Conservation (phyloP, 345 rosid genomes). For the Gossypium mustelinum region DNA sequence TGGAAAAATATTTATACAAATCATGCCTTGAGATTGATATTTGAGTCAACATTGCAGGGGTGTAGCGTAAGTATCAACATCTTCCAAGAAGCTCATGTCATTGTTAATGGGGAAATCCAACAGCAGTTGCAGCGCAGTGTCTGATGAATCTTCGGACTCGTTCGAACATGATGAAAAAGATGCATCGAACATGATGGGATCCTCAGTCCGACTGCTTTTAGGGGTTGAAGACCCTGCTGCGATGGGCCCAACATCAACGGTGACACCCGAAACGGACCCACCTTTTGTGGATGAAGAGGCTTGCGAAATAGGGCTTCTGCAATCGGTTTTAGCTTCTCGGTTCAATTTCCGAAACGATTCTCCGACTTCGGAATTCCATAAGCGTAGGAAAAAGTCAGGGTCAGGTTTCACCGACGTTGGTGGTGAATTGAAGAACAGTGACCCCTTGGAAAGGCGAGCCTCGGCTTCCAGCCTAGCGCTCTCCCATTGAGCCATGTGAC, state of each 20-base stretch:
- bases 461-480: slow-evolving; percentile 97
- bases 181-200: slow-evolving; percentile 22
- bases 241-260: slow-evolving; percentile 27
- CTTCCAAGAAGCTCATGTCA: slow-evolving; percentile 87
- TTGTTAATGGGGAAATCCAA: slow-evolving; percentile 87
- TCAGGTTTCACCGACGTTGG: slow-evolving; percentile 25
- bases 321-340: slow-evolving; percentile 26
- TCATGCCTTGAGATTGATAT: slow-evolving; percentile 13
- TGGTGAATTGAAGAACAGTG: slow-evolving; percentile 44
- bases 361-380: slow-evolving; percentile 93
- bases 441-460: slow-evolving; percentile 77
- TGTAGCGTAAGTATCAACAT: slow-evolving; percentile 6
- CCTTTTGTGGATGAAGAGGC: slow-evolving; percentile 53
- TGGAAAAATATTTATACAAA: not conserved
- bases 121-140: slow-evolving; percentile 70
- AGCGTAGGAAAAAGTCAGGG: slow-evolving; percentile 64
- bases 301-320: slow-evolving; percentile 49
- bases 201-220: slow-evolving; percentile 32
- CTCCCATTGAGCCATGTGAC: slow-evolving; percentile 99
- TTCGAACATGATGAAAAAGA: slow-evolving; percentile 52
- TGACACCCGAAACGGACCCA: slow-evolving; percentile 46
- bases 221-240: slow-evolving; percentile 25
- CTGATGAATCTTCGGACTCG: slow-evolving; percentile 66
- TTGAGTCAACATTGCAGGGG: slow-evolving; percentile 16
- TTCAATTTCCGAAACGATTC: slow-evolving; percentile 59